These are phyloP conservation scores for Vicia villosa DNA, from an alignment of 306 rosid species.

Conservation along the genomic window DNA sequence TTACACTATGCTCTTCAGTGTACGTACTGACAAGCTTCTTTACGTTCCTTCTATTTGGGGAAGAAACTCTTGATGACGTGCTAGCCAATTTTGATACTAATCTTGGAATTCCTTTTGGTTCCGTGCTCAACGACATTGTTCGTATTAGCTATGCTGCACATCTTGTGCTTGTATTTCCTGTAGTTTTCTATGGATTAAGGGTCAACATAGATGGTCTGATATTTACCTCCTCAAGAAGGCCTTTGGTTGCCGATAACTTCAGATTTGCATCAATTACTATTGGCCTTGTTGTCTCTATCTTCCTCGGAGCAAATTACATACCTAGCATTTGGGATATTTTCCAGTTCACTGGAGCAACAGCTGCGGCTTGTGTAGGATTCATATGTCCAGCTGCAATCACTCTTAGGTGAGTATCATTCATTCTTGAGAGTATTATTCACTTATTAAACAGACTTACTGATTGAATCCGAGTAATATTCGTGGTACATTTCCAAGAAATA, in stretches of 20 bases:
- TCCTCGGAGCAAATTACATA: slow-evolving; percentile 58
- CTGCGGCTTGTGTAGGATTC: slow-evolving; percentile 49
- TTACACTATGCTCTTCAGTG: slow-evolving; percentile 73
- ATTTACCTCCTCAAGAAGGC: slow-evolving; percentile 62
- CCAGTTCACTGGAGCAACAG: slow-evolving; percentile 57
- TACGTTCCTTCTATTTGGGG: slow-evolving; percentile 89
- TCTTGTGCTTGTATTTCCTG: slow-evolving; percentile 86
- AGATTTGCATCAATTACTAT: slow-evolving; percentile 66
- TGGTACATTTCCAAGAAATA: background rate
- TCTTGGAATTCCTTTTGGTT: slow-evolving; percentile 79
- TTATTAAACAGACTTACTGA: background rate
- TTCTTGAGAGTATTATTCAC: slow-evolving; percentile 1
- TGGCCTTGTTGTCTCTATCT: slow-evolving; percentile 40
- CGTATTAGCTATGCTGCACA: slow-evolving; percentile 90
- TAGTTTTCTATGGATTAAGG: slow-evolving; percentile 73
- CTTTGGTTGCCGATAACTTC: slow-evolving; percentile 61
- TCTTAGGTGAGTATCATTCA: slow-evolving; percentile 39
- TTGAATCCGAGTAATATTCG: background rate
- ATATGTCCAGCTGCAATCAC: slow-evolving; percentile 53
- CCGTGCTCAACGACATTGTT: slow-evolving; percentile 70
- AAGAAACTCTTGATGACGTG: slow-evolving; percentile 78
- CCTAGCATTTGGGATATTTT: slow-evolving; percentile 71
- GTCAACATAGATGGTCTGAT: slow-evolving; percentile 76
- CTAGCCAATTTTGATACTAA: slow-evolving; percentile 82
- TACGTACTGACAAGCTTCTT: slow-evolving; percentile 81